Percentiles rank a stretch among this genome's conserved stretches.
Evolutionary conservation across 331 rosid species (phyloP).

Genomic region (Cydonia oblonga): DNA sequence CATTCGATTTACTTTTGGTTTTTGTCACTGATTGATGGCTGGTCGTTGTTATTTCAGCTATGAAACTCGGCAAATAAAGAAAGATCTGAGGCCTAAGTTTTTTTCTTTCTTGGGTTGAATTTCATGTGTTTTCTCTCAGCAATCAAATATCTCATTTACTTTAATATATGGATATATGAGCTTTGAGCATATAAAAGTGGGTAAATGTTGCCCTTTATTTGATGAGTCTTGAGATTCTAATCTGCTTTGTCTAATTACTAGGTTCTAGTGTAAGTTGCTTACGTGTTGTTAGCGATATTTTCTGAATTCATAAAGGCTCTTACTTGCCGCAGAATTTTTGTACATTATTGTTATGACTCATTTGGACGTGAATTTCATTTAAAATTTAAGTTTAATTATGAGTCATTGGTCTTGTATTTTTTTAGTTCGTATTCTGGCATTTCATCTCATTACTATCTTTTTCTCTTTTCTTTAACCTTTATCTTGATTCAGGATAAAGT

Average conservation of each 20-base stretch:
- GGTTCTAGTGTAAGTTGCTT: background rate
- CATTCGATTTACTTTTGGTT: background rate
- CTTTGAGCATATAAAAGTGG: background rate
- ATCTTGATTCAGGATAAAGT: constrained; percentile 50
- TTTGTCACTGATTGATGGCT: background rate
- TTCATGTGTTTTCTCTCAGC: background rate
- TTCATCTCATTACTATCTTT: background rate
- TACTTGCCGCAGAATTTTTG: background rate
- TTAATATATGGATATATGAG: background rate
- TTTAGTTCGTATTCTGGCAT: background rate
- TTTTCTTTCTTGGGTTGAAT: background rate
- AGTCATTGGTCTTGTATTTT: background rate
- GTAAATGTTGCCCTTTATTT: background rate
- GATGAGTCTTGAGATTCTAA: background rate
- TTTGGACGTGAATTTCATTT: background rate
- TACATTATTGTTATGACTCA: background rate
- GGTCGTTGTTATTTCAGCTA: background rate
- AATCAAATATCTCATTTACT: background rate
- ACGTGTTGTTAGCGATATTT: background rate
- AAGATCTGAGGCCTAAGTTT: background rate
- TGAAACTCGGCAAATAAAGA: background rate
- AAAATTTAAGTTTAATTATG: too few species aligned
- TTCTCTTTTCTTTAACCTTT: background rate
- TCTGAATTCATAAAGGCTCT: background rate
- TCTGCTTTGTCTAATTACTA: background rate